Conservation (phyloP, 164 flowering plant species). For the Sedum album region DNA sequence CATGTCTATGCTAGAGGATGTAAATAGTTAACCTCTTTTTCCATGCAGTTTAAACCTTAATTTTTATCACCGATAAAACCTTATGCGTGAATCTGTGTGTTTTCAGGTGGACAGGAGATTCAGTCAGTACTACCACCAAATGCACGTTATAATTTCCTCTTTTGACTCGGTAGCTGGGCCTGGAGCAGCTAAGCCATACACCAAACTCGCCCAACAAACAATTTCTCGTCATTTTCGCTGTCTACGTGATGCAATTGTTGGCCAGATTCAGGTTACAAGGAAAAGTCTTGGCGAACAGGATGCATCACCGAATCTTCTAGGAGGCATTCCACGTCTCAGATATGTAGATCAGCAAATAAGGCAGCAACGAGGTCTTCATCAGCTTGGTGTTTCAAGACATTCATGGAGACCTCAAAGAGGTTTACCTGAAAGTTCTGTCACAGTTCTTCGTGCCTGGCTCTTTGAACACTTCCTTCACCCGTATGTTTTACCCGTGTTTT, state of each 20-base stretch:
- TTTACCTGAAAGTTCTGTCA: no score
- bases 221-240: constrained; percentile 83
- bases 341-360: constrained; percentile 71
- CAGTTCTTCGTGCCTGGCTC: no score
- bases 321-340: constrained; percentile 54
- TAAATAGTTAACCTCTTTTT: constrained; percentile 16
- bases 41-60: not conserved
- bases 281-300: no score
- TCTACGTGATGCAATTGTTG: no score
- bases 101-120: constrained; percentile 71
- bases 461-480: constrained; percentile 98
- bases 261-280: constrained; percentile 43
- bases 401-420: no score
- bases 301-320: constrained; percentile 23
- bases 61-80: not conserved
- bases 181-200: no score
- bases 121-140: no score
- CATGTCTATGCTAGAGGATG: constrained; percentile 77
- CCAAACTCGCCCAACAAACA: constrained; percentile 59
- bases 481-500: no score
- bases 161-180: no score
- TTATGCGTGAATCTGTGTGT: not conserved
- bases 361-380: constrained; percentile 77
- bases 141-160: no score
- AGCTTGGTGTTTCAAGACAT: constrained; percentile 63